Evolutionary conservation across 2,329 filamentous ascomycete species (phyloP), one percentile per base, ranked within the genome.

Genomic region (Cercospora janseana): DNA sequence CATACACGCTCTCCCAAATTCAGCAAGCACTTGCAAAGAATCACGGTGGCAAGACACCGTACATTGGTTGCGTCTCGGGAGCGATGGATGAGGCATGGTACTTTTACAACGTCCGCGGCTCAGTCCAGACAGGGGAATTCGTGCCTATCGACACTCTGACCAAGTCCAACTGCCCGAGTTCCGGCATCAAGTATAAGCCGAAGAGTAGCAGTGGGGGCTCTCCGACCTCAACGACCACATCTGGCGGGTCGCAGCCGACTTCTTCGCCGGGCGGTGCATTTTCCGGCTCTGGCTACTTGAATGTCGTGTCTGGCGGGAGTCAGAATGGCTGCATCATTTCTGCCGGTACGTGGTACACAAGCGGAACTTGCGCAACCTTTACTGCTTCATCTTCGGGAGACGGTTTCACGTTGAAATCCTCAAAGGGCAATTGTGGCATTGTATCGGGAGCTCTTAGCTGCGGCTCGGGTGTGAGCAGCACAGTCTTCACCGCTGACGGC

Each of bases 321-420:
- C 64, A 71, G 40, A 75, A 72, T 6, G 85, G 85, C n/a, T 88
- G 83, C 59, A 75, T 88, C 51, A 88, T 87, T 63, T 77, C 77
- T 48, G 73, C 69, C 7, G 85, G 85, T 0, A 80, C 77, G 0
- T 88, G 85, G 85, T 88, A 85, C 62, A 75, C 76, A 0, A 76
- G 74, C 1, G 83, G 84, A 2, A 85, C 83, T 0, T 87, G 84
- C 62, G 85, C 85, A 1, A 85, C 79, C 0, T 85, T 81, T 64
- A 80, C 76, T 0, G 80, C 81, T 4, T 69, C 76, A 3, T 52
- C 72, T 1, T 60, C 58, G 12, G 68, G 69, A 35, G 63, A 63
- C 43, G 77, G 75, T 32, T 81, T 82, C 69, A 82, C 79, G 0
- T 67, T 85, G 9, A 72, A 68, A 40, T 80, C 79, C 9, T 79